These are phyloP conservation scores for Plasmodium fragile DNA, from an alignment of 169 alveolate genomes.

Conservation along the genomic window DNA sequence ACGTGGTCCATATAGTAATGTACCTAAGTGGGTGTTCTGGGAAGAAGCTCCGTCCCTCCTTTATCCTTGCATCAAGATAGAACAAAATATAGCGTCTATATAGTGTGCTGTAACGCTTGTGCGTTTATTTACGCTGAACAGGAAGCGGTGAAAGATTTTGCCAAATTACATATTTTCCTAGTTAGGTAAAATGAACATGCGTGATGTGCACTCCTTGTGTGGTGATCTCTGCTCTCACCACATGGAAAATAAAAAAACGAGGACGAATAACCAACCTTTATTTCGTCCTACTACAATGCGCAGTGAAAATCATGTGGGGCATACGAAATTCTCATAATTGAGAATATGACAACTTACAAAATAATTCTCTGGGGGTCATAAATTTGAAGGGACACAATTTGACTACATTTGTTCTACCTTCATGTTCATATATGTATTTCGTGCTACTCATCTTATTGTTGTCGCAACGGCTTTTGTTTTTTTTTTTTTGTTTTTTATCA, in stretches of 20 bases:
- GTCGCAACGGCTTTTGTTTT: background rate
- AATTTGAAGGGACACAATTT: background rate
- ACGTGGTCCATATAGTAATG: background rate
- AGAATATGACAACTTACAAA: background rate
- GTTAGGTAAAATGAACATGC: background rate
- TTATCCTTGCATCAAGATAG: background rate
- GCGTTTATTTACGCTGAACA: background rate
- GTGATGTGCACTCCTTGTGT: background rate
- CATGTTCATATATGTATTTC: background rate
- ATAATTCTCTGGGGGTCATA: background rate
- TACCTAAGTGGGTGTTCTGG: background rate
- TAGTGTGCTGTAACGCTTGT: background rate
- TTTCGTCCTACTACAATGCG: background rate
- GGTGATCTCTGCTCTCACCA: background rate
- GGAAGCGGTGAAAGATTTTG: background rate
- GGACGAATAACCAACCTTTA: background rate
- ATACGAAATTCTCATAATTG: background rate
- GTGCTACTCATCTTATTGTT: background rate
- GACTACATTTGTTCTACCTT: background rate
- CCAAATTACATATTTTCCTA: background rate
- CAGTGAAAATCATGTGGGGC: background rate
- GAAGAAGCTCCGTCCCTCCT: background rate
- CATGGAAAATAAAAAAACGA: background rate
- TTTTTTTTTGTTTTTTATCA: background rate
- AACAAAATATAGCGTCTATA: background rate